Conservation (phyloP, 257 asterid species). For the Solanum chilense region DNA sequence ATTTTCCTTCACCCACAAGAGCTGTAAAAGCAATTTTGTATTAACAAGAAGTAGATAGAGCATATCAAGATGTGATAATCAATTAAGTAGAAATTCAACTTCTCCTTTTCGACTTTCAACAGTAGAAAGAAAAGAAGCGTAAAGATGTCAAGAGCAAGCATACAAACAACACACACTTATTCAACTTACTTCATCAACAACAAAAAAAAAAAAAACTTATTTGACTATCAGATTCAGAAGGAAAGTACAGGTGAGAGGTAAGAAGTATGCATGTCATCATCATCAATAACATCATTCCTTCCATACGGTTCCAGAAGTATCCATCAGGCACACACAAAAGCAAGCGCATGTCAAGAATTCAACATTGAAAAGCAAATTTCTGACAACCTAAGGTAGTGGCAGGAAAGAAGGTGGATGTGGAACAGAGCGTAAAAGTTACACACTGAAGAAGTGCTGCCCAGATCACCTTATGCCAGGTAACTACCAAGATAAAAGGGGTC, state of each 20-base stretch:
- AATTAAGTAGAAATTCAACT: background rate
- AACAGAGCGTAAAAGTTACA: background rate
- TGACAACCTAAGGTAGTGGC: background rate
- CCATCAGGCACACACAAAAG: background rate
- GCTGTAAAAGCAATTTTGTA: constrained; percentile 39
- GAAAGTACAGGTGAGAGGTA: background rate
- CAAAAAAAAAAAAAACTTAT: background rate
- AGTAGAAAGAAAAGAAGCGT: background rate
- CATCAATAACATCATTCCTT: background rate
- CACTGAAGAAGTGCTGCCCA: background rate
- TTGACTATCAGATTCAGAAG: background rate
- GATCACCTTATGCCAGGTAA: background rate
- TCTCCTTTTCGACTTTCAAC: background rate
- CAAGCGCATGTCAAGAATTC: background rate
- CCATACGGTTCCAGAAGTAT: background rate
- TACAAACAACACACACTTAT: background rate
- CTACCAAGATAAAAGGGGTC: background rate
- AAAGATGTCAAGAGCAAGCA: background rate
- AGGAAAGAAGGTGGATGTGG: background rate
- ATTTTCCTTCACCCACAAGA: constrained; percentile 96
- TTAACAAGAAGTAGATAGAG: constrained; percentile 7
- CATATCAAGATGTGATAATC: background rate
- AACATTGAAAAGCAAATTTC: background rate
- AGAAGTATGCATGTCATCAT: background rate
- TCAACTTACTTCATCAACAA: background rate